A percentile compares a stretch with the other conserved stretches of the same genome.
These are phyloP conservation scores for Candida sp. DNA, from an alignment of 1,139 yeast genomes.

Conservation along the genomic window DNA sequence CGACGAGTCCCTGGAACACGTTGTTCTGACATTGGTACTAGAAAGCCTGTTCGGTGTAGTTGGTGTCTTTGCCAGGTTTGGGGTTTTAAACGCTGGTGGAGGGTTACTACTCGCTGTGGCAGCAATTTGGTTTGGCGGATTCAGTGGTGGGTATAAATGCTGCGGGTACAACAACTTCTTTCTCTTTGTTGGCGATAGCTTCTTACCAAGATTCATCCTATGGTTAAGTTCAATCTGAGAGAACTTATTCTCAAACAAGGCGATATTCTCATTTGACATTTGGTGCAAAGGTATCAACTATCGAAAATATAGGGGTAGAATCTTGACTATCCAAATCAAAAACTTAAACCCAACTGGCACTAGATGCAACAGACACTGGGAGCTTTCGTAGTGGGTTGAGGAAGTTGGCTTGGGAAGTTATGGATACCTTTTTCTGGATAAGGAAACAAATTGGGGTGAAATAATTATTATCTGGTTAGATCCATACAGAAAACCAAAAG, in stretches of 20 bases:
- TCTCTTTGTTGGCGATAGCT: slow-evolving; percentile 21
- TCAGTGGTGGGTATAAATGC: slow-evolving; percentile 20
- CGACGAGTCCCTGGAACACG: background rate
- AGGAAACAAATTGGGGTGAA: too few species aligned
- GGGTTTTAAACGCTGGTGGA: background rate
- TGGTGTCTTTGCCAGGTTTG: slow-evolving; percentile 1
- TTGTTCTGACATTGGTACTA: background rate
- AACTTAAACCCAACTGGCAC: too few species aligned
- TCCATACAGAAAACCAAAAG: background rate
- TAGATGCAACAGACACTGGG: too few species aligned
- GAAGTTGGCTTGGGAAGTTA: too few species aligned
- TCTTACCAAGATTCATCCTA: slow-evolving; percentile 4
- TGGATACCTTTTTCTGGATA: too few species aligned
- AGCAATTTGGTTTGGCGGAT: background rate
- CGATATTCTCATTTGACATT: slow-evolving; percentile 9
- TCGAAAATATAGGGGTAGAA: too few species aligned
- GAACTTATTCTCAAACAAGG: slow-evolving; percentile 29
- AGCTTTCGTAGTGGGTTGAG: too few species aligned
- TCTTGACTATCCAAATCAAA: too few species aligned
- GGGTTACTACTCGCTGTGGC: background rate
- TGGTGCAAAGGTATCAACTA: background rate
- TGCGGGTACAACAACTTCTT: slow-evolving; percentile 25
- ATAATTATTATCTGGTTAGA: background rate
- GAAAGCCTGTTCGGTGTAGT: slow-evolving; percentile 10
- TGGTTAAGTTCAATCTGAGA: slow-evolving; percentile 27